Conservation (phyloP, 176 grass and related monocot species). For the Zea luxurians region DNA sequence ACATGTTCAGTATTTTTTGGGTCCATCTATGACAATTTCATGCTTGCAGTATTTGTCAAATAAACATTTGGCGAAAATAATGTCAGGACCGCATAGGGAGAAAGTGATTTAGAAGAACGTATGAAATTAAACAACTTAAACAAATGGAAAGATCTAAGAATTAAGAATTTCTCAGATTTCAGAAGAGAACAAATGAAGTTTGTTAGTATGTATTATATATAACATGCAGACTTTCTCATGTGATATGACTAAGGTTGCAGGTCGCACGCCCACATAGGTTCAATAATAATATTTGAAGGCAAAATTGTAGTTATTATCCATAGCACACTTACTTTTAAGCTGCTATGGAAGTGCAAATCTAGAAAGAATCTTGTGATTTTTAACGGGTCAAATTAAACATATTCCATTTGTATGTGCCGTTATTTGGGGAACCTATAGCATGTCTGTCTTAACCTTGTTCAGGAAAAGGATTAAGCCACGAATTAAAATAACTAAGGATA, state of each 20-base stretch:
- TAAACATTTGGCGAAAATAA: background rate
- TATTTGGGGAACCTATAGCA: background rate
- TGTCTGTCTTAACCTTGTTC: background rate
- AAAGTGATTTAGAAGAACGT: background rate
- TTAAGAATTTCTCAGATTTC: background rate
- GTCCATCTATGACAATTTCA: constrained; percentile 93
- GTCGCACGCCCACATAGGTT: background rate
- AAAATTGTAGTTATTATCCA: background rate
- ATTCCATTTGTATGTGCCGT: background rate
- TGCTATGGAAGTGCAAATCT: background rate
- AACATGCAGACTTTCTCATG: background rate
- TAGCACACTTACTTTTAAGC: background rate
- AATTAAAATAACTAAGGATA: background rate
- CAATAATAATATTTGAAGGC: background rate
- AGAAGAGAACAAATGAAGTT: background rate
- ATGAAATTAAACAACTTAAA: background rate
- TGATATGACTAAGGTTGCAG: background rate
- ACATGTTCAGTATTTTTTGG: constrained; percentile 94
- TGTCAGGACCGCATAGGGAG: constrained; percentile 3
- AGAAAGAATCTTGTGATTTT: background rate
- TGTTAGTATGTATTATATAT: background rate
- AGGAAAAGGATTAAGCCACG: background rate
- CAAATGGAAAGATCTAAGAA: background rate
- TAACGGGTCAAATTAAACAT: background rate
- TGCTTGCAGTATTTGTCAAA: constrained; percentile 80